Evolutionary conservation across 2,329 filamentous ascomycete species (phyloP).

Genomic region (Pseudogymnoascus destructans): DNA sequence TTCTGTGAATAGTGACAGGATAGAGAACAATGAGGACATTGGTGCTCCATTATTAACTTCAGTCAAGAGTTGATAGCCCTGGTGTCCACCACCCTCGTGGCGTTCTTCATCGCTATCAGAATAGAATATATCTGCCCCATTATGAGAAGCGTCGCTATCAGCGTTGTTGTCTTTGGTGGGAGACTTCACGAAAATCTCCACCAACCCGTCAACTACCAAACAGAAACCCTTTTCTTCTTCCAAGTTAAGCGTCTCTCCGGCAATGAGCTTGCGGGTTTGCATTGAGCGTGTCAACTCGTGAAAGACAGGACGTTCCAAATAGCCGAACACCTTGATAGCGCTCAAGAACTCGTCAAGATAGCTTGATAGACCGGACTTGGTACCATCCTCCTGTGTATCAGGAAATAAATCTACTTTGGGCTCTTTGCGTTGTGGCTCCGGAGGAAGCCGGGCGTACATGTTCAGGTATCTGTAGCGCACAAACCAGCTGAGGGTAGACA

Average conservation of each 20-base stretch:
- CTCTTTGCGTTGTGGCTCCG: constrained; percentile 90
- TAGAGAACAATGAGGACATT: constrained; percentile 97
- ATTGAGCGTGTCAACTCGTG: constrained; percentile 95
- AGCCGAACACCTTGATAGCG: constrained; percentile 98
- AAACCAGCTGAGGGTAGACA: constrained; percentile 85
- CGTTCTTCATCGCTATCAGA: constrained; percentile 58
- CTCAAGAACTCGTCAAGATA: constrained; percentile 97
- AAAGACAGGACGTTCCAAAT: constrained; percentile 89
- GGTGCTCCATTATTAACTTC: constrained; percentile 96
- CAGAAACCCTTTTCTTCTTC: constrained; percentile 99
- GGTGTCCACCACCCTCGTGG: constrained; percentile 46
- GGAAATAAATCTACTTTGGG: constrained; percentile 91
- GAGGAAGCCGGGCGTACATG: constrained; percentile 88
- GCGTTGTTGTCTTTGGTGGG: constrained; percentile 39
- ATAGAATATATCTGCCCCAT: constrained; percentile 30
- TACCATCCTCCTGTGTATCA: constrained; percentile 77
- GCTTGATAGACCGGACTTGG: constrained; percentile 83
- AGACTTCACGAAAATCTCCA: constrained; percentile 97
- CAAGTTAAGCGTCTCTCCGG: constrained; percentile 84
- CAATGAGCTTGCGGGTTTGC: constrained; percentile 94
- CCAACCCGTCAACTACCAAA: constrained; percentile 86
- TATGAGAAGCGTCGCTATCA: constrained; percentile 29
- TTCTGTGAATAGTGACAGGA: constrained; percentile 92
- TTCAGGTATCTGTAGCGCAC: constrained; percentile 92
- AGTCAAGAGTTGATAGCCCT: constrained; percentile 87